phyloP scores from a whole-genome alignment of 148 eudicot genomes.

The Tetragonia tetragonoides region DNA sequence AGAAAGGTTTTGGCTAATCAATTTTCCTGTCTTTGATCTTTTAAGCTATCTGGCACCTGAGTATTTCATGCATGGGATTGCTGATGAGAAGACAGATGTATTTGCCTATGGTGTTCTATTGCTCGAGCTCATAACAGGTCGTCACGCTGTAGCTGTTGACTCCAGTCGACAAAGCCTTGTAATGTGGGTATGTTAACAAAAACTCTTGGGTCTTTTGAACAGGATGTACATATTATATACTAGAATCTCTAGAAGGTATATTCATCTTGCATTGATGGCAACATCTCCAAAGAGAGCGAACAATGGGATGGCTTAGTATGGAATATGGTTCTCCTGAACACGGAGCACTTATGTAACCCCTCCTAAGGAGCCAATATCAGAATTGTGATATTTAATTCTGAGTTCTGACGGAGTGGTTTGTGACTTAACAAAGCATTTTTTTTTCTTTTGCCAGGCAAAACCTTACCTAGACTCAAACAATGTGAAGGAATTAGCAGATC shows the following conservation, averaged over 20 bases:
- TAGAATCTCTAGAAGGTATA: not conserved
- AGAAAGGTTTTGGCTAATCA: slow-evolving; percentile 1
- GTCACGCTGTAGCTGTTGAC: slow-evolving; percentile 82
- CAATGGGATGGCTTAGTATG: not conserved
- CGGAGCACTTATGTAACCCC: not conserved
- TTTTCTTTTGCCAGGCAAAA: slow-evolving; percentile 26
- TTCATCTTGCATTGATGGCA: not conserved
- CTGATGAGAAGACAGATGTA: slow-evolving; percentile 88
- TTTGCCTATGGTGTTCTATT: slow-evolving; percentile 90
- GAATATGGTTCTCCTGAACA: not conserved
- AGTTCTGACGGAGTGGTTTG: not conserved
- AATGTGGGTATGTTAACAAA: slow-evolving; percentile 69
- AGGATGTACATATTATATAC: not conserved
- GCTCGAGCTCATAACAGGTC: slow-evolving; percentile 91
- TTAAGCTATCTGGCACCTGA: slow-evolving; percentile 85
- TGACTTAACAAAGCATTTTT: not conserved
- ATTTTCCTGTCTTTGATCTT: not conserved
- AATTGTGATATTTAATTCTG: slow-evolving; percentile 7
- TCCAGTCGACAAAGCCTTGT: slow-evolving; percentile 79
- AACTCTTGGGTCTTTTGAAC: not conserved
- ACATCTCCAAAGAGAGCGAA: not conserved
- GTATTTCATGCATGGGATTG: slow-evolving; percentile 90
- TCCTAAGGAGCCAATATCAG: not conserved
- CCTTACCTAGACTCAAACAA: slow-evolving; percentile 59
- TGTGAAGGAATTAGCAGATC: slow-evolving; percentile 73